Conservation (phyloP, 1,284 basidiomycete species). For the Moesziomyces antarcticus region DNA sequence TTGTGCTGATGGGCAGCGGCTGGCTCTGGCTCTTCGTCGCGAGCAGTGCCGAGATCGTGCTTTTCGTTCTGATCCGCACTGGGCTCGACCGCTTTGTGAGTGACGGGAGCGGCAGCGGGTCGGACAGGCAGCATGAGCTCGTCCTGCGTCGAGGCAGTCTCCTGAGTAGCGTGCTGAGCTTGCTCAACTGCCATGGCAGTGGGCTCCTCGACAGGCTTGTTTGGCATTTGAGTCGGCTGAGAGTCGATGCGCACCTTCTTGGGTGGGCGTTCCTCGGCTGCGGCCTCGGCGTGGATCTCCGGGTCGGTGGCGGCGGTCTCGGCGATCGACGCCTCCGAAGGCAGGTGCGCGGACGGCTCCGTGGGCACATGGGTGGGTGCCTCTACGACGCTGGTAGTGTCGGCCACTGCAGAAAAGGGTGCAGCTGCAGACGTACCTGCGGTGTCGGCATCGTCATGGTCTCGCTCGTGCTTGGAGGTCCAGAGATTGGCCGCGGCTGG, state of each 20-base stretch:
- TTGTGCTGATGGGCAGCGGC: too few species aligned
- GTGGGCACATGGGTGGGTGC: background rate
- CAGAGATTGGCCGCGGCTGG: slow-evolving; percentile 19
- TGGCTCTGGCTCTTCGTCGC: too few species aligned
- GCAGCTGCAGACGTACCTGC: background rate
- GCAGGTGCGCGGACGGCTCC: background rate
- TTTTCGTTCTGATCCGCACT: background rate
- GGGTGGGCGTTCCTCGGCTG: slow-evolving; percentile 1
- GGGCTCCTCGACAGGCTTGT: background rate
- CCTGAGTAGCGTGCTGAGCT: slow-evolving; percentile 4
- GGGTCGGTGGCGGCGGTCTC: background rate
- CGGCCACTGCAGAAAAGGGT: background rate
- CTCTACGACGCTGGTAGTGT: background rate
- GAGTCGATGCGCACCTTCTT: slow-evolving; percentile 18
- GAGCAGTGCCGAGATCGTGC: too few species aligned
- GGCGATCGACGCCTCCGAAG: slow-evolving; percentile 5
- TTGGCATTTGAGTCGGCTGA: too few species aligned
- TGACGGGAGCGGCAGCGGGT: background rate
- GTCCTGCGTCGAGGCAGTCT: slow-evolving; percentile 14
- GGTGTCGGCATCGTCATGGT: background rate
- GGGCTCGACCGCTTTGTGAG: background rate
- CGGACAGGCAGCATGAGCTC: slow-evolving; percentile 26
- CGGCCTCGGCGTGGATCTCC: background rate
- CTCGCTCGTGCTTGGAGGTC: background rate
- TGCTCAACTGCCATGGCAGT: background rate